These are phyloP conservation scores for Eutrema japonicum DNA, from an alignment of 345 rosid genomes.

Conservation along the genomic window DNA sequence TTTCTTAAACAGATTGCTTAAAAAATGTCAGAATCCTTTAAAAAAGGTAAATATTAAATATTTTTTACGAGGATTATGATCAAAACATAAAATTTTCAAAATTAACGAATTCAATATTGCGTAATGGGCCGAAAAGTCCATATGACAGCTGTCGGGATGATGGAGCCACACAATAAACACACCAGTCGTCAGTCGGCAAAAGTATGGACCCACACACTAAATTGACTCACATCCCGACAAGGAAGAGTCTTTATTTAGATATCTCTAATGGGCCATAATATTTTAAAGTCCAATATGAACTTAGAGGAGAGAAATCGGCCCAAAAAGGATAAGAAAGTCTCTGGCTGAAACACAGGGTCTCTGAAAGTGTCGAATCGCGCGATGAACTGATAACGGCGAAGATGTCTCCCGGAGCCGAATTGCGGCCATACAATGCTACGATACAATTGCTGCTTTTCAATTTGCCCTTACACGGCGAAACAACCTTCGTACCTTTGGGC, in stretches of 20 bases:
- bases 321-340: not conserved
- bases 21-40: not conserved
- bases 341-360: not conserved
- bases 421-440: constrained; percentile 45
- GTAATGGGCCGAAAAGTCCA: constrained; percentile 28
- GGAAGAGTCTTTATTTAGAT: not conserved
- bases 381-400: constrained; percentile 39
- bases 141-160: constrained; percentile 17
- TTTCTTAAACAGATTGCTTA: not conserved
- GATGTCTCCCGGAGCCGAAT: constrained; percentile 27
- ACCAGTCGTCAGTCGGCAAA: constrained; percentile 25
- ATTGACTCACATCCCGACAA: not conserved
- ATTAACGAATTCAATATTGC: not conserved
- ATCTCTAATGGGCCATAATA: not conserved
- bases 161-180: constrained; percentile 29
- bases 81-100: not conserved
- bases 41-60: not conserved
- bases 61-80: not conserved
- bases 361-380: not conserved
- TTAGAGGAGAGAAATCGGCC: not conserved
- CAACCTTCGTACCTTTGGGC: constrained; percentile 45
- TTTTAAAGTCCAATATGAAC: constrained; percentile 13
- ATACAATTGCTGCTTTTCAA: constrained; percentile 36
- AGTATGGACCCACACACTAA: constrained; percentile 19
- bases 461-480: constrained; percentile 44